Evolutionary conservation across 495 filamentous ascomycete species (phyloP).

Genomic region (Penicillium canariense): DNA sequence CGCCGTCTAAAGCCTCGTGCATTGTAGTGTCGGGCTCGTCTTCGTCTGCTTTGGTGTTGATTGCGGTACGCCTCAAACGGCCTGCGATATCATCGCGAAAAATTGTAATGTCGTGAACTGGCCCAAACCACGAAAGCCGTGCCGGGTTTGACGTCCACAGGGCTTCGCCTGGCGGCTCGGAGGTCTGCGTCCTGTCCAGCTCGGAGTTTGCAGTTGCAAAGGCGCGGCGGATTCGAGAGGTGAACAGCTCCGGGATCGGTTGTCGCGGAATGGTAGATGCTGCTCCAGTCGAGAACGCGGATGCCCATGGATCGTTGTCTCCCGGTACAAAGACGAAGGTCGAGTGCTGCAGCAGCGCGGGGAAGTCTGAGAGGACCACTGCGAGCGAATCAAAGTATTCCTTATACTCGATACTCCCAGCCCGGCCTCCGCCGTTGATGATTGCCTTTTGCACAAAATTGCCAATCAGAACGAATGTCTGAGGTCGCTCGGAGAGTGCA

Average conservation of each 20-base stretch:
- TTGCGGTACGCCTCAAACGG: slow-evolving; percentile 68
- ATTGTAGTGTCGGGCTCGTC: slow-evolving; percentile 22
- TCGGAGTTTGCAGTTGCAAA: slow-evolving; percentile 75
- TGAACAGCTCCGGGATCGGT: slow-evolving; percentile 80
- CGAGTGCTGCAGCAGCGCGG: slow-evolving; percentile 69
- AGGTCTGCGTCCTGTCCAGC: slow-evolving; percentile 38
- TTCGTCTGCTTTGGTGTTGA: slow-evolving; percentile 48
- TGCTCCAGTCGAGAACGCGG: slow-evolving; percentile 81
- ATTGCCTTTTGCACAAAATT: slow-evolving; percentile 78
- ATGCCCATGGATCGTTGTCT: slow-evolving; percentile 93
- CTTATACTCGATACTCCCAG: slow-evolving; percentile 86
- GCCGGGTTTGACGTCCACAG: slow-evolving; percentile 87
- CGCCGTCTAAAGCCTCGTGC: slow-evolving; percentile 19
- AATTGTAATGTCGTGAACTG: slow-evolving; percentile 78
- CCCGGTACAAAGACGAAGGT: slow-evolving; percentile 92
- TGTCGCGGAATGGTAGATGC: slow-evolving; percentile 70
- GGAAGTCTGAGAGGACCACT: slow-evolving; percentile 78
- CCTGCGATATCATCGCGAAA: slow-evolving; percentile 82
- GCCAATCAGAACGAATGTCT: slow-evolving; percentile 76
- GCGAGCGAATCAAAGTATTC: slow-evolving; percentile 89
- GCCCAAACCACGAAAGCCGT: slow-evolving; percentile 77
- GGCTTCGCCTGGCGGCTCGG: slow-evolving; percentile 61
- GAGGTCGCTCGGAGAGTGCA: slow-evolving; percentile 55
- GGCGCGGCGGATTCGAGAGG: slow-evolving; percentile 72
- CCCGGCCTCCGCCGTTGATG: slow-evolving; percentile 60